These are phyloP conservation scores for Pleurotus pulmonarius DNA, from an alignment of 768 basidiomycete genomes.

Conservation along the genomic window DNA sequence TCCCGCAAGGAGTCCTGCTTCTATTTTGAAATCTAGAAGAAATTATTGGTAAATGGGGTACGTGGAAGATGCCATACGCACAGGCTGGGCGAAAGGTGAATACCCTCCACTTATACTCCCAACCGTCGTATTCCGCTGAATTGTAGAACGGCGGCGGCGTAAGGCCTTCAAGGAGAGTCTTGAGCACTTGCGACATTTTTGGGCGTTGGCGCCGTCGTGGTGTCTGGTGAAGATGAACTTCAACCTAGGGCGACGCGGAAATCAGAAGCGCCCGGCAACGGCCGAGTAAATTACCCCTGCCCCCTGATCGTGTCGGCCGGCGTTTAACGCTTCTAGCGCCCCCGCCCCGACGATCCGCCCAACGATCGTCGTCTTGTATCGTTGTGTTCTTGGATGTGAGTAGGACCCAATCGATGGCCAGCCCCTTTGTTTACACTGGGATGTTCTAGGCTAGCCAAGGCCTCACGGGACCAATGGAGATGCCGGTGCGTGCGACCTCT, in stretches of 20 bases:
- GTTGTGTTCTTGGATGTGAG: neutral
- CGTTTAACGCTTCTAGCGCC: neutral
- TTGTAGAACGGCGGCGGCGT: slow-evolving; percentile 57
- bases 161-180: slow-evolving; percentile 33
- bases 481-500: neutral
- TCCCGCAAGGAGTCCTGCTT: slow-evolving; percentile 51
- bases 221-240: neutral
- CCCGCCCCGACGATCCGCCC: neutral
- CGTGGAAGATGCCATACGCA: slow-evolving; percentile 27
- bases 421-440: neutral
- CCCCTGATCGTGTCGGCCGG: neutral
- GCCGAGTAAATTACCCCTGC: neutral
- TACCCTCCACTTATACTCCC: slow-evolving; percentile 69
- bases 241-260: neutral
- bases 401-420: neutral
- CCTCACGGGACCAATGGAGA: neutral
- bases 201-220: neutral
- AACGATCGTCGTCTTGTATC: neutral
- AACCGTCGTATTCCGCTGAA: slow-evolving; percentile 64
- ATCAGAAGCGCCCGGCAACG: neutral
- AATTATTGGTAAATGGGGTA: slow-evolving; percentile 3
- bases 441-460: neutral
- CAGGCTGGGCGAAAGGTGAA: slow-evolving; percentile 80
- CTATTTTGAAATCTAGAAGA: slow-evolving; percentile 57
- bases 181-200: slow-evolving; percentile 26